Base-by-base conservation (phyloP, 768 basidiomycete species). In the Clitopilus hobsonii region DNA sequence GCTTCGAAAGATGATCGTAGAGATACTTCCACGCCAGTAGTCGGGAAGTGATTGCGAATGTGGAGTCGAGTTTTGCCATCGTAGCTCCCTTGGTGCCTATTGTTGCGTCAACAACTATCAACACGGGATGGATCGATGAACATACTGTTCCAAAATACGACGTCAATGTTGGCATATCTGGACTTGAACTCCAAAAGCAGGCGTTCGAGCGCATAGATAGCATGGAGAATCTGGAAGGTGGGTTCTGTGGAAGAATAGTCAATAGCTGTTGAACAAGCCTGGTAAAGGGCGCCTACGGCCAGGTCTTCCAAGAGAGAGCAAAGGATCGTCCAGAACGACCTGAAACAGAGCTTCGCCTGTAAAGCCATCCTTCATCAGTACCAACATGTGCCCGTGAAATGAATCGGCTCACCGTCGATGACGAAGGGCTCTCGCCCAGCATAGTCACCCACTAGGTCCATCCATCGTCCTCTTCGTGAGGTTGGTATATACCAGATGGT, bases 391-490 rank as follows among this genome's bases (percentile, higher is more conserved):
- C n/a, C n/a, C n/a, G n/a, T n/a, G n/a, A n/a, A n/a, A n/a, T n/a
- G n/a, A n/a, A n/a, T n/a, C n/a, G n/a, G n/a, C n/a, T n/a, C n/a
- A 82, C 86, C 86, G 65, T 88, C 85, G 55, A 89, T 71, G 36
- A 87, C 61, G 61, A 89, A 89, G 14, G 75, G 74, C 62, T 89
- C 87, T 29, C 63, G 76, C 1, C 87, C 87, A 20, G 83, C 86
- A 64, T 86, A 88, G 61, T 86, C 87, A 3, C 85, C 85, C 25
- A 88, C 67, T 7, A 88, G 71, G 64, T 88, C 86, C 85, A 88
- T 87, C 63, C 82, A 65, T 54, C 69, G 52, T 1, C 66, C 60
- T 2, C 54, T 30, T 32, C 58, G 54, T 28, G 49, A 58, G 10
- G 62, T 56, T 1, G 52, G 45, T 11, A 27, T 58, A 41, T 59